Evolutionary conservation across 176 grass and related monocot species (phyloP), one percentile per base, ranked within the genome.

Genomic region (Aegilops bicornis): DNA sequence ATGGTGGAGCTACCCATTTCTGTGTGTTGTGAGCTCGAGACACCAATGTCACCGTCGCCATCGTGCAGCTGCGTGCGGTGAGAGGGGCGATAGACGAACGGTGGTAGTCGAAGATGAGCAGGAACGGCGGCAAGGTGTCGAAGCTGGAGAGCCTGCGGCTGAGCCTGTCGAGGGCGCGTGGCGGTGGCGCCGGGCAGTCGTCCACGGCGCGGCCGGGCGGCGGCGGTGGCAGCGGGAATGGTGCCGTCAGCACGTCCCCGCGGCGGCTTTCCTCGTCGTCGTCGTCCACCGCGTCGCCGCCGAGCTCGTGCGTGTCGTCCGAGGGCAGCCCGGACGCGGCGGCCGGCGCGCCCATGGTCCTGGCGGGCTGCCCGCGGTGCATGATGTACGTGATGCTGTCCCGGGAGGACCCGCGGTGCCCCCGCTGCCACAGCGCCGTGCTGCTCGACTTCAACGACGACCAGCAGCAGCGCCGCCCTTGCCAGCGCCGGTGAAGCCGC

Each of bases 321-420:
- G 96, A 98, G 72, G 96, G 88, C 64, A 92, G 91, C 86, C 93
- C 90, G 17, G 89, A 98, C 14, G 87, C 89, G 13, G 79, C 86
- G 66, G 59, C 93, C 15, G 86, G 77, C 12, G 75, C 87, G 84
- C 29, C 95, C 58, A 95, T 95, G 93, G 84, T 98, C 11, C 83
- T 98, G 25, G 96, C 92, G 7, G 96, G 96, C 47, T 98, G 96
- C 90, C 93, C 96, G 0, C 87, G 91, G 69, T 98, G 96, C 91
- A 91, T 98, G 83, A 92, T 98, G 93, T 98, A 98, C 77, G 96
- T 98, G 83, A 98, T 98, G 96, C 91, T 98, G 33, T 91, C 93
- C 10, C 89, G 94, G 59, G 90, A 98, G 22, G 96, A 98, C 33
- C 96, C 93, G 74, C 88, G 94, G 87, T 98, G 96, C 83, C 96